phyloP scores from a whole-genome alignment of 106 monocot genomes.

The Cymbidium sinense region DNA sequence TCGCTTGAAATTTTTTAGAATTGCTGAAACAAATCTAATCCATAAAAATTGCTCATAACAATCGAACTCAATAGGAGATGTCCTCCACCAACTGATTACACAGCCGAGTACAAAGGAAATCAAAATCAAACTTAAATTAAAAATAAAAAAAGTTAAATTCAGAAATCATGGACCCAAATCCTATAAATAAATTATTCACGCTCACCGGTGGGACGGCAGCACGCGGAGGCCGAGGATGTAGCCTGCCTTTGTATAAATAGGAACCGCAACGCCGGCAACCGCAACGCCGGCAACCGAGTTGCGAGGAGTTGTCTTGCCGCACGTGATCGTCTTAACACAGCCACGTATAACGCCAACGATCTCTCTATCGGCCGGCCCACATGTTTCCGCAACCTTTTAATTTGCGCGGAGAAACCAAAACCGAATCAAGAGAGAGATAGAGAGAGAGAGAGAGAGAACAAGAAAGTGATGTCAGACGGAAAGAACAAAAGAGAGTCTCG shows the following conservation, averaged over 20 bases:
- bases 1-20: no score
- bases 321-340: conserved; percentile 23
- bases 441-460: background rate
- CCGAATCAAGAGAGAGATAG: background rate
- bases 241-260: conserved; percentile 20
- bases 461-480: background rate
- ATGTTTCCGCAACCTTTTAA: conserved; percentile 11
- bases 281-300: background rate
- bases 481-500: background rate
- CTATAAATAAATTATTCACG: background rate
- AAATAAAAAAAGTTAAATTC: background rate
- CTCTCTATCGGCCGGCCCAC: conserved; percentile 1
- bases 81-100: no score
- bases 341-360: conserved; percentile 27
- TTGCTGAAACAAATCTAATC: no score
- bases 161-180: background rate
- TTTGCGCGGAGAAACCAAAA: background rate
- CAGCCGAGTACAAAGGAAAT: background rate
- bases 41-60: background rate
- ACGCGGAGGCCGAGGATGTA: conserved; percentile 36
- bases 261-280: background rate
- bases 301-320: conserved; percentile 12
- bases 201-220: conserved; percentile 20
- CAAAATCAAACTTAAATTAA: background rate
- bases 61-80: background rate